These are phyloP conservation scores for Xenoacremonium recifei DNA, from an alignment of 2,329 filamentous ascomycete genomes.

Conservation along the genomic window DNA sequence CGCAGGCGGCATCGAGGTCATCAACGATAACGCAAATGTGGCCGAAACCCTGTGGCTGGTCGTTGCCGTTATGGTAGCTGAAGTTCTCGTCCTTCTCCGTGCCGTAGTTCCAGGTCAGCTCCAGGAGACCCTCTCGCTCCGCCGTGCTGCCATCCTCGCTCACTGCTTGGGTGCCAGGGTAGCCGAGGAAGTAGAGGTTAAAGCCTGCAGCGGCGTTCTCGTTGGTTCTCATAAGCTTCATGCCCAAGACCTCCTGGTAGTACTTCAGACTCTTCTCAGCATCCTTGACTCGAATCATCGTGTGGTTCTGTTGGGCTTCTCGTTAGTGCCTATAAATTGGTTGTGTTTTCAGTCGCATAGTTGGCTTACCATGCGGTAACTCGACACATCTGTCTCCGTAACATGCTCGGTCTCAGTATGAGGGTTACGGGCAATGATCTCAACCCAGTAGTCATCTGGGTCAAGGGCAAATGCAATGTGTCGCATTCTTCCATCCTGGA, in stretches of 20 bases:
- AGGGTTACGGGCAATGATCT: slow-evolving; percentile 72
- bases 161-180: slow-evolving; percentile 57
- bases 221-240: slow-evolving; percentile 72
- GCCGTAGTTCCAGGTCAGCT: slow-evolving; percentile 82
- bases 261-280: slow-evolving; percentile 71
- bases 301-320: slow-evolving; percentile 63
- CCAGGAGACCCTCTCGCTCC: slow-evolving; percentile 78
- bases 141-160: slow-evolving; percentile 55
- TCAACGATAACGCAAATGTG: slow-evolving; percentile 90
- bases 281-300: slow-evolving; percentile 93
- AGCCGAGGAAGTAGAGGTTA: slow-evolving; percentile 91
- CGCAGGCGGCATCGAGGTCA: slow-evolving; percentile 82
- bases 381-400: slow-evolving; percentile 68
- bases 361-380: slow-evolving; percentile 65
- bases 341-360: not conserved
- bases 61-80: slow-evolving; percentile 89
- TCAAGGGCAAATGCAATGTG: slow-evolving; percentile 89
- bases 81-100: slow-evolving; percentile 85
- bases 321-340: slow-evolving; percentile 3
- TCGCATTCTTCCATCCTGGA: slow-evolving; percentile 83
- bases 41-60: slow-evolving; percentile 88
- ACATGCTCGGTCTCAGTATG: slow-evolving; percentile 70
- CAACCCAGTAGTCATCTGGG: slow-evolving; percentile 85
- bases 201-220: slow-evolving; percentile 73
- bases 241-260: slow-evolving; percentile 85